Evolutionary conservation across 768 basidiomycete species (phyloP), one percentile per base, ranked within the genome.

Genomic region (Russula ochroleuca): DNA sequence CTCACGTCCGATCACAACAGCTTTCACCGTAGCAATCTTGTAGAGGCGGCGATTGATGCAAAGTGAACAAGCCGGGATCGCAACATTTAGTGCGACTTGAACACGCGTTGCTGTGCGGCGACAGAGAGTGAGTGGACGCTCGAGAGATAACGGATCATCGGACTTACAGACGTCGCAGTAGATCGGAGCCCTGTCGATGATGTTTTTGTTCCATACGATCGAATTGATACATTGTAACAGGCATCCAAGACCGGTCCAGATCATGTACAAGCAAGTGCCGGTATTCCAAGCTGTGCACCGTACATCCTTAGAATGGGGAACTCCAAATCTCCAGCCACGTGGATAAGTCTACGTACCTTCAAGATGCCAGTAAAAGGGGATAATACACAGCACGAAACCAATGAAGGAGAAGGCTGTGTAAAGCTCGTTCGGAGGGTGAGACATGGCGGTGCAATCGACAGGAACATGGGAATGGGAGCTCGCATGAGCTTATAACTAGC

Each of bases 221-320:
- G 47, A 48, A 13, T 48, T 48, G 23, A 48, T 48, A 11, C 47
- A 23, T 21, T 48, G 47, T 3, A 48, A 13, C 1, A 48, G 47
- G 17, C 47, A 48, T 14, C 47, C 47, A 13, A 43, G 47, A 55
- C 71, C 69, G 13, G 79, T 78, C 90, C 90, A 92, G 45, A 78
- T 64, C 76, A 92, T 91, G 76, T 83, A 86, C 45, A 84, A 74
- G 65, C 89, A 84, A 14, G 90, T 90, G 31, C 87, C 88, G 10
- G 83, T 79, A 70, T 89, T 87, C 82, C 83, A 84, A 14, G 70
- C 68, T 28, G 28, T 13, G 69, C 8, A 5, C 13, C 10, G 13
- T 23, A 23, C 21, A 23, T 0, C 4, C 23, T 48, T 41, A 33
- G 15, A 38, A 47, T 3, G 28, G 1, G n/a, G 35, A 25, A 14